Evolutionary conservation across 495 filamentous ascomycete species (phyloP), one percentile per base, ranked within the genome.

Genomic region (Gamarada debralockiae): DNA sequence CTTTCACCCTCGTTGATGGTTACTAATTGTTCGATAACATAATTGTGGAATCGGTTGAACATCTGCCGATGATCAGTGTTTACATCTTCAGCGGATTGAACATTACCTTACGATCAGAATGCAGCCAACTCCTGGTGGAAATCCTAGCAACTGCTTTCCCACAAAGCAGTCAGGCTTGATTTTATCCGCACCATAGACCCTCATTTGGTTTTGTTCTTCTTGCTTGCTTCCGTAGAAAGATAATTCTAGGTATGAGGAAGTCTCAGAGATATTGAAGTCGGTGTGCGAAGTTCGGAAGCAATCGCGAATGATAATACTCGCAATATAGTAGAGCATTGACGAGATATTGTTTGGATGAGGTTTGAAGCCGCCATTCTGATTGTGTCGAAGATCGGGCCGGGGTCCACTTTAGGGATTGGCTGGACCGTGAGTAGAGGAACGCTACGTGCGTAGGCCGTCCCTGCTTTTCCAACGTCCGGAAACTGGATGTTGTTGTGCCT

Each of bases 211-310:
- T 61, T 93, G 90, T 64, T 90, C 86, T 2, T 75, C 70, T 63
- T 85, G 76, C 56, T 84, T 89, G 63, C 83, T 89, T 23, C 90
- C 90, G 61, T 96, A 96, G 2, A 96, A 75, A 3, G 84, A 76
- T 14, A 96, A 74, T 55, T 96, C 90, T 14, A 96, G 73, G 59
- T 92, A 96, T 0, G 89, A 92, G 0, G 90, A 95, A 0, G 87
- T 91, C 60, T 83, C 73, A 24, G 81, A 85, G 41, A 78, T 82
- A 51, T 71, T 77, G 23, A 59, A 62, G 55, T 86, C 73, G 0
- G 56, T 50, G 13, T 75, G 77, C 9, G 17, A 20, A 9, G 53
- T 56, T 18, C 25, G 37, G 23, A 56, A 56, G 14, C 17, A 36
- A 46, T 57, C 85, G 56, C 95, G 90, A 59, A 92, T 95, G 55